Evolutionary conservation across 768 basidiomycete genomes (phyloP).

Genomic region (Serendipita indica): DNA sequence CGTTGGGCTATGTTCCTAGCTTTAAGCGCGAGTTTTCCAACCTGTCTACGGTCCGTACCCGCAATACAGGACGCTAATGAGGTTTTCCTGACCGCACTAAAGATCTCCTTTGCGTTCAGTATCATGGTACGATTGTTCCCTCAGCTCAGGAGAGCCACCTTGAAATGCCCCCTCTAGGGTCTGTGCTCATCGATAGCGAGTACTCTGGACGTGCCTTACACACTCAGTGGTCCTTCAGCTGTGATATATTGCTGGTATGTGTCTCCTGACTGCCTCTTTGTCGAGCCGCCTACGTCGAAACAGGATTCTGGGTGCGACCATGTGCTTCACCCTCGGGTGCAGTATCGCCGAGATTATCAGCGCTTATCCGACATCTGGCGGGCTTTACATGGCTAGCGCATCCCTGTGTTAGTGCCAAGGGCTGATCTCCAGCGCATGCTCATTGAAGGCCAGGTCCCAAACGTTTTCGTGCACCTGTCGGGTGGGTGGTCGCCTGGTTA

Average conservation of each 20-base stretch:
- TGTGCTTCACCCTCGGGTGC: conserved; percentile 19
- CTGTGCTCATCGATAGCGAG: not conserved
- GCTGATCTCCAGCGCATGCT: conserved; percentile 10
- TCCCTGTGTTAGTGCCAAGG: conserved; percentile 11
- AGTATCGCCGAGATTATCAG: conserved; percentile 19
- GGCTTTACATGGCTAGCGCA: conserved; percentile 17
- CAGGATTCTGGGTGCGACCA: conserved; percentile 13
- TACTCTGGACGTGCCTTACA: not conserved
- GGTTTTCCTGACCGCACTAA: not conserved
- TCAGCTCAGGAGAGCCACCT: not conserved
- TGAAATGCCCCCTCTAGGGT: not conserved
- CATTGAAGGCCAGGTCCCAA: not conserved
- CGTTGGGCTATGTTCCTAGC: conserved; percentile 9
- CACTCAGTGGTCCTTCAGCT: not conserved
- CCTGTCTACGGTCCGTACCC: conserved; percentile 8
- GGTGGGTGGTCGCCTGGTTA: conserved; percentile 54
- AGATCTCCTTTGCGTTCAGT: conserved; percentile 3
- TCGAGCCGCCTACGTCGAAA: not conserved
- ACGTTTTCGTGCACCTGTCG: conserved; percentile 5
- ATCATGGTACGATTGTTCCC: not conserved
- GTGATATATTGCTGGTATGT: conserved; percentile 1
- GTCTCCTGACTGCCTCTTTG: not conserved
- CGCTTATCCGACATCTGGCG: conserved; percentile 18
- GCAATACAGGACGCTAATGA: not conserved
- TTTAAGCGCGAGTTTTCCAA: conserved; percentile 13